These are phyloP conservation scores for Pholiota adiposa DNA, from an alignment of 1,284 basidiomycete genomes.

Conservation along the genomic window DNA sequence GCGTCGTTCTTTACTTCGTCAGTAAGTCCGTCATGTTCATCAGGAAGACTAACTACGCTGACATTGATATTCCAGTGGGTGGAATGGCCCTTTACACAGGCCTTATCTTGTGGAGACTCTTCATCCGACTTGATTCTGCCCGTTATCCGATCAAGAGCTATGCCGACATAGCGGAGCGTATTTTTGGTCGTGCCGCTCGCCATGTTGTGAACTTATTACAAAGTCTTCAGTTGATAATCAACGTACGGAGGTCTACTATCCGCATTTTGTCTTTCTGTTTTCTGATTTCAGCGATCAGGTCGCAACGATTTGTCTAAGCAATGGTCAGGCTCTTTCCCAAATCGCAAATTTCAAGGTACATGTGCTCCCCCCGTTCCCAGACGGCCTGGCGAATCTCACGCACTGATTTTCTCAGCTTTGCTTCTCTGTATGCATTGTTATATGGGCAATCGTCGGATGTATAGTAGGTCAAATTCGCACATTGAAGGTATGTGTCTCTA, in stretches of 20 bases:
- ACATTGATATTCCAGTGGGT: conserved; percentile 37
- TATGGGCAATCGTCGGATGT: conserved; percentile 57
- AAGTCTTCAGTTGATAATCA: conserved; percentile 57
- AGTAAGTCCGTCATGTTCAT: conserved; percentile 32
- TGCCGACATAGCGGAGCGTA: conserved; percentile 58
- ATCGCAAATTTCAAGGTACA: conserved; percentile 34
- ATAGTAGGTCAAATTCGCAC: conserved; percentile 56
- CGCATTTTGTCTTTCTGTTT: not conserved
- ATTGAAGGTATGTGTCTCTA: too few species aligned
- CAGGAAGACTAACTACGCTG: not conserved
- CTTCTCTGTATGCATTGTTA: conserved; percentile 59
- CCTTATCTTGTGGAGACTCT: conserved; percentile 60
- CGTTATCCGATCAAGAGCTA: conserved; percentile 63
- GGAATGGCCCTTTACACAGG: conserved; percentile 55
- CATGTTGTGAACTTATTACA: conserved; percentile 55
- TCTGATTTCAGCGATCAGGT: conserved; percentile 30
- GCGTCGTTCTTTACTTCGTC: conserved; percentile 39
- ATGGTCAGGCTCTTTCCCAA: conserved; percentile 55
- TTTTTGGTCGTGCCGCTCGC: conserved; percentile 54
- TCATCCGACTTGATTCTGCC: conserved; percentile 61
- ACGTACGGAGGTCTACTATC: conserved; percentile 39
- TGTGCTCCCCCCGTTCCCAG: not conserved
- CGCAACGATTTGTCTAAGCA: conserved; percentile 43
- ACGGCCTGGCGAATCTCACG: not conserved
- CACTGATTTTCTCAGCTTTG: conserved; percentile 47